Evolutionary conservation across 2,329 filamentous ascomycete species (phyloP).

Genomic region (Penicillium sp.): DNA sequence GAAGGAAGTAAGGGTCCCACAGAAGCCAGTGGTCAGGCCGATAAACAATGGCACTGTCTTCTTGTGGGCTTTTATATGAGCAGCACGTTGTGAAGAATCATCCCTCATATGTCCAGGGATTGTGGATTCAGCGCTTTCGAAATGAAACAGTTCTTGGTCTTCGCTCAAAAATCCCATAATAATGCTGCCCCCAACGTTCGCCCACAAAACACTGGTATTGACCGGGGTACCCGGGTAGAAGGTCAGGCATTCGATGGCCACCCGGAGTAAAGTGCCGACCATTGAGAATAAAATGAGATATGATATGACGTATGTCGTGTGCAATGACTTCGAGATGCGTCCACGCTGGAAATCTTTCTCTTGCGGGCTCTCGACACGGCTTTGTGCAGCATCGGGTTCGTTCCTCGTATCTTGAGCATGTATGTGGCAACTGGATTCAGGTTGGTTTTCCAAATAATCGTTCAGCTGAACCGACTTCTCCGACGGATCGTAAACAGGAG

Average conservation of each 20-base stretch:
- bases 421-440: not conserved
- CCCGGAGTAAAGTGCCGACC: not conserved
- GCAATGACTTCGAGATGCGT: not conserved
- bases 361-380: not conserved
- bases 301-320: not conserved
- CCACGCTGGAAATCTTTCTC: not conserved
- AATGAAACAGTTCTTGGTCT: constrained; percentile 72
- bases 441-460: not conserved
- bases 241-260: constrained; percentile 74
- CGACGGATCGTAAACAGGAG: not conserved
- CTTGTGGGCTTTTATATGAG: not conserved
- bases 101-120: not conserved
- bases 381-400: not conserved
- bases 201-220: constrained; percentile 75
- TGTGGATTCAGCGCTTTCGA: constrained; percentile 48
- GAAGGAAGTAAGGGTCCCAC: constrained; percentile 85
- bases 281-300: not conserved
- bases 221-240: constrained; percentile 77
- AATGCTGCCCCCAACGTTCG: constrained; percentile 78
- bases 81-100: not conserved
- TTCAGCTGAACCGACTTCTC: not conserved
- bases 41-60: constrained; percentile 46
- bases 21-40: constrained; percentile 82
- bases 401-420: not conserved
- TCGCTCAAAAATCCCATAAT: constrained; percentile 82